Evolutionary conservation across 2,329 filamentous ascomycete species (phyloP).

Genomic region (Alternaria triticina): DNA sequence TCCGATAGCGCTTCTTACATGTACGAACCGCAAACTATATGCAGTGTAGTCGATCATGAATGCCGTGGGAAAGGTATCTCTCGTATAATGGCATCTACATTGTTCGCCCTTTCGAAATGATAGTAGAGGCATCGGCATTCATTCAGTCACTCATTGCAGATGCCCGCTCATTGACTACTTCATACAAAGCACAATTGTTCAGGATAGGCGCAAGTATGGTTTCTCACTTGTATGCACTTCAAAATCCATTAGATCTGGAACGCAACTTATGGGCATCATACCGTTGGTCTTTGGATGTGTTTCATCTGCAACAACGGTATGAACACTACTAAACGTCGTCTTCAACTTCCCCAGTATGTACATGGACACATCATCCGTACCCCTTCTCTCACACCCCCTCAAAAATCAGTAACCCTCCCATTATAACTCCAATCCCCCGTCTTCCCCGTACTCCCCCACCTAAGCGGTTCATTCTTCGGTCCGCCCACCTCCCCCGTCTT

Average conservation of each 20-base stretch:
- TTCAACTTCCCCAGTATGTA: too few relatives aligned
- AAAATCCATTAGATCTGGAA: too few relatives aligned
- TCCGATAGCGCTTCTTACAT: not conserved
- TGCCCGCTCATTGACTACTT: not conserved
- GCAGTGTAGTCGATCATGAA: not conserved
- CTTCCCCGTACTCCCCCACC: conserved; percentile 76
- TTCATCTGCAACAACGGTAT: too few relatives aligned
- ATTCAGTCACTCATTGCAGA: not conserved
- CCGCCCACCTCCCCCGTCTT: conserved; percentile 95
- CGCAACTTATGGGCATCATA: too few relatives aligned
- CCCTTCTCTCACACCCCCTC: too few relatives aligned
- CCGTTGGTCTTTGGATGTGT: too few relatives aligned
- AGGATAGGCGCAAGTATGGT: not conserved
- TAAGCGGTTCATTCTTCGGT: conserved; percentile 93
- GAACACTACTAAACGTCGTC: too few relatives aligned
- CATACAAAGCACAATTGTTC: too few relatives aligned
- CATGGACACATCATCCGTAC: too few relatives aligned
- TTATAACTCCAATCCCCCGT: conserved; percentile 90
- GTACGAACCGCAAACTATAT: not conserved
- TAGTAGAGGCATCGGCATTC: not conserved
- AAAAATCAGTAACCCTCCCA: conserved; percentile 91
- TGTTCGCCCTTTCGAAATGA: not conserved
- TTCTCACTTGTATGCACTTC: too few relatives aligned
- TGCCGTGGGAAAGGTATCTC: not conserved
- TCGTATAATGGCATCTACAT: too few relatives aligned